Percentiles rank a stretch among this genome's conserved stretches.
phyloP scores from a whole-genome alignment of 306 rosid species.

The Rubus idaeus region DNA sequence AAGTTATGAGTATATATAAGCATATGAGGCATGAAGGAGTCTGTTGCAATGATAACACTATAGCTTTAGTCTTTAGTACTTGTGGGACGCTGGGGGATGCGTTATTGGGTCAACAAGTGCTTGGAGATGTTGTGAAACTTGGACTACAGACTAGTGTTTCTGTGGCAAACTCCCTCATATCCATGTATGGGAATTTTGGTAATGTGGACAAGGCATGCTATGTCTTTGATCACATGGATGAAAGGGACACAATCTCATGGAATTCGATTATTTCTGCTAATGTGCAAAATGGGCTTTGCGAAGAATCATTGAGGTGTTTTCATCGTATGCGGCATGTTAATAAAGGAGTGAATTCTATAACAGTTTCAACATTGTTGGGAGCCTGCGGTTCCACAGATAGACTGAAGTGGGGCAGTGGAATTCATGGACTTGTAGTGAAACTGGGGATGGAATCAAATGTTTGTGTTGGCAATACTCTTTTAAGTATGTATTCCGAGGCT shows the following conservation, averaged over 20 bases:
- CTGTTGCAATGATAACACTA: constrained; percentile 63
- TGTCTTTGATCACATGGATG: constrained; percentile 70
- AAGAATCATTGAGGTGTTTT: constrained; percentile 58
- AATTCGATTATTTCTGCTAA: constrained; percentile 76
- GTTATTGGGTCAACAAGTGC: constrained; percentile 61
- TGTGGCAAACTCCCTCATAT: constrained; percentile 71
- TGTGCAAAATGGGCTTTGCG: constrained; percentile 55
- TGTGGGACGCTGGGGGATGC: constrained; percentile 72
- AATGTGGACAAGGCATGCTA: constrained; percentile 52
- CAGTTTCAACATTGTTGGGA: constrained; percentile 61
- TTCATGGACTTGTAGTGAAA: constrained; percentile 66
- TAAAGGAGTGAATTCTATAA: constrained; percentile 47
- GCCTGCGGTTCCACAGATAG: constrained; percentile 55
- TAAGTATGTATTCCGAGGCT: constrained; percentile 76
- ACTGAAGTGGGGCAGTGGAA: constrained; percentile 77
- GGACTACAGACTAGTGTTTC: constrained; percentile 65
- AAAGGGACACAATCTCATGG: constrained; percentile 84
- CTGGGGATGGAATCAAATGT: constrained; percentile 64
- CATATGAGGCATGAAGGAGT: constrained; percentile 44
- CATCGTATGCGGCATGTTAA: constrained; percentile 53
- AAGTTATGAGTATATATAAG: constrained; percentile 54
- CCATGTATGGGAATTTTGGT: constrained; percentile 68
- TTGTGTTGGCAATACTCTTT: constrained; percentile 70
- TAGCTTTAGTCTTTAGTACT: constrained; percentile 59
- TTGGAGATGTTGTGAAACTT: constrained; percentile 62